phyloP scores from a whole-genome alignment of 495 filamentous ascomycete species.

The Talaromyces proteolyticus region DNA sequence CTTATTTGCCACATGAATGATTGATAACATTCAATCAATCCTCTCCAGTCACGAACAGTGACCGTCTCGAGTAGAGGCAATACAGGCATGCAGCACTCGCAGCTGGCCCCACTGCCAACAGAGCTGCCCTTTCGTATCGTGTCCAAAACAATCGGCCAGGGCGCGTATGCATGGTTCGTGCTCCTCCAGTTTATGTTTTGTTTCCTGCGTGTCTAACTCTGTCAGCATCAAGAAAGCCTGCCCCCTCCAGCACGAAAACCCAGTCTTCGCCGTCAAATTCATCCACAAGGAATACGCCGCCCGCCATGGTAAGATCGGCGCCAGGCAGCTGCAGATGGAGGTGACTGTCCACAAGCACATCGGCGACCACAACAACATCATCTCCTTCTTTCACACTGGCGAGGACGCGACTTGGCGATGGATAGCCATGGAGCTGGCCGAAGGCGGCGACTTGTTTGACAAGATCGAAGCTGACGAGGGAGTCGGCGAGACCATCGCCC shows the following conservation, averaged over 20 bases:
- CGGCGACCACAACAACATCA: conserved; percentile 85
- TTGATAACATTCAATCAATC: too few relatives aligned
- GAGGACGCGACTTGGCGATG: conserved; percentile 90
- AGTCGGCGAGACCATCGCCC: conserved; percentile 85
- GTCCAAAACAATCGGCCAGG: conserved; percentile 91
- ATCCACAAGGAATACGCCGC: conserved; percentile 95
- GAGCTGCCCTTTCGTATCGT: conserved; percentile 91
- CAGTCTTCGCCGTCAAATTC: conserved; percentile 95
- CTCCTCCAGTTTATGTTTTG: neutral
- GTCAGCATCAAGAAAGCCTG: conserved; percentile 88
- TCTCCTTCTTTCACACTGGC: conserved; percentile 81
- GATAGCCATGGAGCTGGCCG: conserved; percentile 97
- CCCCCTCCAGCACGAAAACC: conserved; percentile 58
- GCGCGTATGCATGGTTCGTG: conserved; percentile 92
- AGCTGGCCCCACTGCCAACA: conserved; percentile 77
- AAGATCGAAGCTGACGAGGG: conserved; percentile 98
- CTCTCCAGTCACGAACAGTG: too few relatives aligned
- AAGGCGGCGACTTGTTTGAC: conserved; percentile 96
- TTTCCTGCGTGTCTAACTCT: conserved; percentile 4
- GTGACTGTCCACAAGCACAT: conserved; percentile 82
- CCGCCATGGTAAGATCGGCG: conserved; percentile 78
- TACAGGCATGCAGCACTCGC: conserved; percentile 59
- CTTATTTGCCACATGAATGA: too few relatives aligned
- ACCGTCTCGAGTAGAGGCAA: neutral
- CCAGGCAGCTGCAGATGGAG: conserved; percentile 85